Percentiles rank a stretch among this genome's conserved stretches.
Conservation (phyloP, 495 filamentous ascomycete species). For the Penicillium lividum region DNA sequence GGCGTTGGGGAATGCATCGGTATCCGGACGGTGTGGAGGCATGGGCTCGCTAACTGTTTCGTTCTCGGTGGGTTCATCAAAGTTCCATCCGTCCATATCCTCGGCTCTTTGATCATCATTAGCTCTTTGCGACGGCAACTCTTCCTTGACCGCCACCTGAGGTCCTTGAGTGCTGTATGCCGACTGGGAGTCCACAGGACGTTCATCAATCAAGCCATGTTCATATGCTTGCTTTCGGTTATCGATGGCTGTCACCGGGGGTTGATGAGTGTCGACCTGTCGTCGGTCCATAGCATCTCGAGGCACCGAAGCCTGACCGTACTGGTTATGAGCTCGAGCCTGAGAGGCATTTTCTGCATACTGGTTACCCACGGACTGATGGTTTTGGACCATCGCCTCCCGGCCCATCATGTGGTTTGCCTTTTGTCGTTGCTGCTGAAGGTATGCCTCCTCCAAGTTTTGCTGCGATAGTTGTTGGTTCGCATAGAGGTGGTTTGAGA, state of each 20-base stretch:
- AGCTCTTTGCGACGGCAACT: conserved; percentile 26
- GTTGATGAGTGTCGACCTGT: conserved; percentile 39
- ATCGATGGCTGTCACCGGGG: conserved; percentile 39
- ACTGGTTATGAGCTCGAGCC: conserved; percentile 37
- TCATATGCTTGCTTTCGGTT: conserved; percentile 39
- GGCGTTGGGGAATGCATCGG: conserved; percentile 80
- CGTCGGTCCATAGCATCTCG: conserved; percentile 40
- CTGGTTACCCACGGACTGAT: conserved; percentile 45
- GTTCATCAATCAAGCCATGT: conserved; percentile 53
- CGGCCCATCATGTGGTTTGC: conserved; percentile 49
- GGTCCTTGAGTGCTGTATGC: conserved; percentile 57
- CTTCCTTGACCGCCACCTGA: conserved; percentile 44
- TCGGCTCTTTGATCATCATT: conserved; percentile 38
- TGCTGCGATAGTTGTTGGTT: conserved; percentile 50
- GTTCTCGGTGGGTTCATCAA: conserved; percentile 64
- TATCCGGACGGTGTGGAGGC: conserved; percentile 70
- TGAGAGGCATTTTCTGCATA: conserved; percentile 46
- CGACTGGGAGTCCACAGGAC: conserved; percentile 56
- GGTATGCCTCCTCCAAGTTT: conserved; percentile 53
- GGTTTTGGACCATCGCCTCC: conserved; percentile 47
- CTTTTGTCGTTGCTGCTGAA: conserved; percentile 47
- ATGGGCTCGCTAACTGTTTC: conserved; percentile 50
- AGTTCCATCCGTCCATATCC: conserved; percentile 87
- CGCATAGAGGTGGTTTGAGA: conserved; percentile 47
- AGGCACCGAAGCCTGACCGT: conserved; percentile 22